Evolutionary conservation across 148 eudicot species (phyloP), one percentile per base, ranked within the genome.

Genomic region (Drosera capensis): DNA sequence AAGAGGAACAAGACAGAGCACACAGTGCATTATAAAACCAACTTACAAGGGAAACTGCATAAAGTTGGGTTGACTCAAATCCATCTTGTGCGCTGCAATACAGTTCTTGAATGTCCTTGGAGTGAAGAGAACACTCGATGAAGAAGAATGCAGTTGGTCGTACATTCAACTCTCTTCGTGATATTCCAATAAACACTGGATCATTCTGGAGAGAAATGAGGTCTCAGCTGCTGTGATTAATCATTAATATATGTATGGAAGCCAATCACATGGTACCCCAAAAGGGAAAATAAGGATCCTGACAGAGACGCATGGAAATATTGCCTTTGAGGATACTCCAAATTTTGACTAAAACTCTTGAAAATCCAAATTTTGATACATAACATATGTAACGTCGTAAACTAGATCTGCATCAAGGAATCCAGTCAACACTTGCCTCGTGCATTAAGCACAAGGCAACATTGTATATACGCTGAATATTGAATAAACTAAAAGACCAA

Each of bases 131-230:
- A 66, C 99, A 92, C 58, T 68, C 81, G 42, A 92, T 74, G 64
- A 69, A 92, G 78, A 92, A 92, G 73, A 92, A 85, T 35, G 94
- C 95, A 49, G 94, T 56, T 50, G 99, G 95, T 51, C 99, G 77
- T 40, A 85, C 86, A 58, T 92, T 92, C 65, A 78, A 43, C 54
- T 70, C 78, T 49, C 99, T 78, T 22, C 75, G 80, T 23, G 95
- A 85, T 55, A 92, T 64, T 28, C 99, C 99, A 48, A 92, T 81
- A 40, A 92, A 76, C 43, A 71, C 44, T 30, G 85, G 88, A 48
- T 63, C 51, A 46, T 61, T 40, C 99, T 90, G 85, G 71, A 68
- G 28, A 19, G 21, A 34, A 5, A 34, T 34, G 38, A 11, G n/a
- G 38, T 2, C 3, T 34, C 38, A 34, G n/a, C 38, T 9, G 13